Conservation (phyloP, 768 basidiomycete species). For the Gautieria morchelliformis region DNA sequence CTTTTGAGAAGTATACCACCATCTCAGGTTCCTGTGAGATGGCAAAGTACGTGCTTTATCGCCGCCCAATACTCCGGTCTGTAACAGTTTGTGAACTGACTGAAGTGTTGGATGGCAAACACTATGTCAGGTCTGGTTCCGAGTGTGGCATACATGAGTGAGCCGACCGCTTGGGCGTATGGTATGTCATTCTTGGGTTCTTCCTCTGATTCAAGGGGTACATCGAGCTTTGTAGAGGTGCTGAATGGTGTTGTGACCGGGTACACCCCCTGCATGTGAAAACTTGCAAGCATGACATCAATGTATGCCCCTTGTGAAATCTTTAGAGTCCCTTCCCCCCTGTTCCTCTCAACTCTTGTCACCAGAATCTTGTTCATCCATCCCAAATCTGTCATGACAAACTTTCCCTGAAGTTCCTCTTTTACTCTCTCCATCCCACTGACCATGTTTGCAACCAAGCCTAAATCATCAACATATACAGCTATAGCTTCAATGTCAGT, state of each 20-base stretch:
- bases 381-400: too few species aligned
- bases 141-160: conserved; percentile 23
- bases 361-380: conserved; percentile 25
- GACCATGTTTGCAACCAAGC: too few species aligned
- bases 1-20: too few species aligned
- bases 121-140: conserved; percentile 25
- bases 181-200: conserved; percentile 7
- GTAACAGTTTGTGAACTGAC: conserved; percentile 16
- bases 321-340: too few species aligned
- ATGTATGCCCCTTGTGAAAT: conserved; percentile 9
- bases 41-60: conserved; percentile 17
- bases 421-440: too few species aligned
- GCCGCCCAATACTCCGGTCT: conserved; percentile 19
- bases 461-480: too few species aligned
- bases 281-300: conserved; percentile 6
- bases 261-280: too few species aligned
- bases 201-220: neutral
- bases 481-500: too few species aligned
- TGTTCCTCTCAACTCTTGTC: conserved; percentile 22
- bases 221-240: neutral
- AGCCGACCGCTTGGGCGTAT: conserved; percentile 21
- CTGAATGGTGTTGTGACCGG: too few species aligned
- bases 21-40: conserved; percentile 21
- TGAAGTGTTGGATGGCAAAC: conserved; percentile 17
- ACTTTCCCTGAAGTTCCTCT: too few species aligned